Percentiles rank a stretch among this genome's conserved stretches.
phyloP scores from a whole-genome alignment of 805 yeast species.

The Yamadazyma laniorum region DNA sequence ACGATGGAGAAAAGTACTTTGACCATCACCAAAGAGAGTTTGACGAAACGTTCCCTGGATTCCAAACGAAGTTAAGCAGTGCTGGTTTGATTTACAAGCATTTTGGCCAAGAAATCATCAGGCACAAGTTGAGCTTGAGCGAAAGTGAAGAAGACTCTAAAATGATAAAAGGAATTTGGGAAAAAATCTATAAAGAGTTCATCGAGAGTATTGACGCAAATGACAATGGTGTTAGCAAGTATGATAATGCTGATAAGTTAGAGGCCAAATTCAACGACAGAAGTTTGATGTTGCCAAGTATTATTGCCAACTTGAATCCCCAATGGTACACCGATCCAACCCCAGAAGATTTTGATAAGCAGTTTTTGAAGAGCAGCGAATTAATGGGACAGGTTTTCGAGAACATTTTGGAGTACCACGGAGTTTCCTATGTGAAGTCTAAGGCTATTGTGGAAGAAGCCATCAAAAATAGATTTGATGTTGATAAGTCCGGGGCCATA shows the following conservation, averaged over 20 bases:
- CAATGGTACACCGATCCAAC: conserved; percentile 71
- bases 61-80: conserved; percentile 78
- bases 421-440: conserved; percentile 90
- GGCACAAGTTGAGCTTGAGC: conserved; percentile 36
- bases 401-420: conserved; percentile 64
- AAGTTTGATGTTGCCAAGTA: conserved; percentile 72
- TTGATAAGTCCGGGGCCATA: conserved; percentile 70
- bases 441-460: conserved; percentile 73
- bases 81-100: conserved; percentile 94
- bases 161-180: conserved; percentile 58
- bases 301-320: conserved; percentile 81
- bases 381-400: conserved; percentile 83
- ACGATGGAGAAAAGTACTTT: conserved; percentile 80
- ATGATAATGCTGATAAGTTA: conserved; percentile 37
- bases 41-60: conserved; percentile 63
- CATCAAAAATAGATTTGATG: conserved; percentile 54
- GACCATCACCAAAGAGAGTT: conserved; percentile 98
- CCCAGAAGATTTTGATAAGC: conserved; percentile 63
- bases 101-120: conserved; percentile 69
- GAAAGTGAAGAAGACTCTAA: conserved; percentile 29
- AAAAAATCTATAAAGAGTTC: conserved; percentile 79
- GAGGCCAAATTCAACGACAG: conserved; percentile 68
- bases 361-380: conserved; percentile 67
- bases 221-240: conserved; percentile 87
- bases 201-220: conserved; percentile 93